Percentiles rank a stretch among this genome's conserved stretches.
phyloP scores from a whole-genome alignment of 441 rosid species.

The Breynia disticha region DNA sequence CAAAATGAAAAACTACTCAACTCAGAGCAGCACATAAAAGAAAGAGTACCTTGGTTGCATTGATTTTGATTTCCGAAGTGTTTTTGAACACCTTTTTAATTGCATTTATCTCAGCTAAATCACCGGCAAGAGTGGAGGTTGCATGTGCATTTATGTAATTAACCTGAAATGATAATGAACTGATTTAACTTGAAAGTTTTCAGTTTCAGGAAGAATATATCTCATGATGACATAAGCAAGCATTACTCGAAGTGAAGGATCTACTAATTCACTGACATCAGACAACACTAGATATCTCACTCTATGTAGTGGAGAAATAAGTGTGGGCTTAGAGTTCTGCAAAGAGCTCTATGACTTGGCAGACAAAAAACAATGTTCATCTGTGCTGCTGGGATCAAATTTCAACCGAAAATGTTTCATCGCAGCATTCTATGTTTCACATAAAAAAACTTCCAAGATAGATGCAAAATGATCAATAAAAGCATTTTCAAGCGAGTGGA shows the following conservation, averaged over 20 bases:
- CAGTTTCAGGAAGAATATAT: not conserved
- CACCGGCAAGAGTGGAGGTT: slow-evolving; percentile 93
- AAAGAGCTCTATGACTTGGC: not conserved
- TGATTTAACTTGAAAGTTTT: not conserved
- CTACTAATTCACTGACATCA: not conserved
- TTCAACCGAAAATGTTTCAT: not conserved
- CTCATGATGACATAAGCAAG: not conserved
- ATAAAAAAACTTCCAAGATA: not conserved
- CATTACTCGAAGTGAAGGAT: not conserved
- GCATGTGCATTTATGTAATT: slow-evolving; percentile 97
- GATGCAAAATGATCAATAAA: too few relatives aligned
- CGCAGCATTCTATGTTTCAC: not conserved
- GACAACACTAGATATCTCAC: not conserved
- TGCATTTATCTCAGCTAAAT: slow-evolving; percentile 94
- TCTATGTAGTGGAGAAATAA: not conserved
- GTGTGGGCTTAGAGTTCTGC: not conserved
- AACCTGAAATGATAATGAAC: slow-evolving; percentile 37
- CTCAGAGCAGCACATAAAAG: not conserved
- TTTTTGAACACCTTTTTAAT: slow-evolving; percentile 85
- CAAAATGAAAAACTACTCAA: not conserved
- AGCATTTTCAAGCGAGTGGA: too few relatives aligned
- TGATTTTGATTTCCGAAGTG: slow-evolving; percentile 74
- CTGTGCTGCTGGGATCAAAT: not conserved
- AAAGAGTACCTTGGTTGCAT: slow-evolving; percentile 88
- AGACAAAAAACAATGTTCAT: not conserved